Evolutionary conservation across 2,329 filamentous ascomycete genomes (phyloP).

Genomic region (Fusarium aywerte): DNA sequence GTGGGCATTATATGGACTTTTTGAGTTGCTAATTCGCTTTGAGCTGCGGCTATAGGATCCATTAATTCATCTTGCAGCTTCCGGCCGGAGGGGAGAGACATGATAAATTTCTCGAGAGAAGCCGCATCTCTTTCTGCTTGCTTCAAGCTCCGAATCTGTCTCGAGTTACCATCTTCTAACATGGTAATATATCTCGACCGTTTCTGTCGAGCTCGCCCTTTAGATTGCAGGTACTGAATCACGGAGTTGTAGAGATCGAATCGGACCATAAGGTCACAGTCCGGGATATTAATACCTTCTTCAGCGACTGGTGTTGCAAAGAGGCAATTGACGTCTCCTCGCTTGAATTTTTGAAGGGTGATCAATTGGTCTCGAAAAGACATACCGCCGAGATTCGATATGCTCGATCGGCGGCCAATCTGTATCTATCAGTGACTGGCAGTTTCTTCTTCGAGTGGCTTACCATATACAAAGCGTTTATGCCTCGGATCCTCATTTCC

Average conservation of each 20-base stretch:
- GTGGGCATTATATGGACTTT: slow-evolving; percentile 68
- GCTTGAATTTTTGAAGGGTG: slow-evolving; percentile 73
- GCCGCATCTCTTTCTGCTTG: slow-evolving; percentile 71
- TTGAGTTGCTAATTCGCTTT: slow-evolving; percentile 49
- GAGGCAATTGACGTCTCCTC: slow-evolving; percentile 69
- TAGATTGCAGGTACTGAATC: slow-evolving; percentile 94
- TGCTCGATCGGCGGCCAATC: slow-evolving; percentile 47
- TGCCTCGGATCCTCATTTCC: slow-evolving; percentile 64
- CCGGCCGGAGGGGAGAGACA: slow-evolving; percentile 77
- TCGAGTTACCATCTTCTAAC: slow-evolving; percentile 75
- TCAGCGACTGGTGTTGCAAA: slow-evolving; percentile 75
- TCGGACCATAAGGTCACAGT: slow-evolving; percentile 73
- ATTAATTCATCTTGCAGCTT: slow-evolving; percentile 53
- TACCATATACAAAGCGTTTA: slow-evolving; percentile 73
- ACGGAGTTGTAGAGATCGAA: slow-evolving; percentile 91
- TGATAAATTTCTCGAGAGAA: slow-evolving; percentile 79
- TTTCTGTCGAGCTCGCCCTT: slow-evolving; percentile 82
- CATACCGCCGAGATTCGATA: slow-evolving; percentile 67
- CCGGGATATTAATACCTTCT: slow-evolving; percentile 74
- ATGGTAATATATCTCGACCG: slow-evolving; percentile 87
- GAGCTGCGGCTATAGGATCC: slow-evolving; percentile 21
- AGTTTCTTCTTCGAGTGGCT: slow-evolving; percentile 29
- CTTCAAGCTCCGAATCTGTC: slow-evolving; percentile 65
- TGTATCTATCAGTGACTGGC: slow-evolving; percentile 31
- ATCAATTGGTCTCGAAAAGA: slow-evolving; percentile 80